These are phyloP conservation scores for Phtheirospermum japonicum DNA, from an alignment of 257 asterid genomes.

Conservation along the genomic window DNA sequence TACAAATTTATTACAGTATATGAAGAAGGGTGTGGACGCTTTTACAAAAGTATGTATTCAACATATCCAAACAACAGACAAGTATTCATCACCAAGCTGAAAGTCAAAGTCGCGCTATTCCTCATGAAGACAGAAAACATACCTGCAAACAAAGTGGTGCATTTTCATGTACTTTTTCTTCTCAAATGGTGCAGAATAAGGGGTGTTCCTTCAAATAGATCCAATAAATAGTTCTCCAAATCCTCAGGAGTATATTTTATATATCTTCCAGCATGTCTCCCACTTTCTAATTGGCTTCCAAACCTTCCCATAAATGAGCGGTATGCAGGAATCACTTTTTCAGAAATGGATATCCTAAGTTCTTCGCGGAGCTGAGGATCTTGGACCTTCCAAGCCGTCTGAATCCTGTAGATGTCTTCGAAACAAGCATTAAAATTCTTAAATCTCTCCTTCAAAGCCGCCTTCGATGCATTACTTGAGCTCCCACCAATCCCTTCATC, in stretches of 20 bases:
- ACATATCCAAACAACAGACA: conserved; percentile 39
- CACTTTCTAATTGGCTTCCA: conserved; percentile 81
- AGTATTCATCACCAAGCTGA: conserved; percentile 33
- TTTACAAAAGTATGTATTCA: conserved; percentile 30
- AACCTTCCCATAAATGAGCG: conserved; percentile 87
- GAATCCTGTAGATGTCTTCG: conserved; percentile 81
- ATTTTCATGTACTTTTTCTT: conserved; percentile 69
- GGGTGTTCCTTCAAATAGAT: conserved; percentile 93
- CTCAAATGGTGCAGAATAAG: conserved; percentile 77
- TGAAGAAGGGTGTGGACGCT: conserved; percentile 35
- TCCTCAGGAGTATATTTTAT: conserved; percentile 82
- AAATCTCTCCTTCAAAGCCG: conserved; percentile 80
- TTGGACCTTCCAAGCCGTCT: conserved; percentile 94
- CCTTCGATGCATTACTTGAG: conserved; percentile 74
- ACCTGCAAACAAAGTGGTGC: conserved; percentile 42
- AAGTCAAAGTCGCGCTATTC: conserved; percentile 34
- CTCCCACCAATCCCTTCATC: conserved; percentile 90
- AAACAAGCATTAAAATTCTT: conserved; percentile 91
- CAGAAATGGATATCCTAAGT: conserved; percentile 88
- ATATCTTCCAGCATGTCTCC: conserved; percentile 79
- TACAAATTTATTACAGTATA: conserved; percentile 52
- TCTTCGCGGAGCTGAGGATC: conserved; percentile 96
- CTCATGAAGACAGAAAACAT: conserved; percentile 37
- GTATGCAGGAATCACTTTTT: conserved; percentile 91
- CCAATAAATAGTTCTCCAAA: conserved; percentile 74